Base-by-base conservation (phyloP, 2,329 filamentous ascomycete species). In the Bretziella fagacearum region DNA sequence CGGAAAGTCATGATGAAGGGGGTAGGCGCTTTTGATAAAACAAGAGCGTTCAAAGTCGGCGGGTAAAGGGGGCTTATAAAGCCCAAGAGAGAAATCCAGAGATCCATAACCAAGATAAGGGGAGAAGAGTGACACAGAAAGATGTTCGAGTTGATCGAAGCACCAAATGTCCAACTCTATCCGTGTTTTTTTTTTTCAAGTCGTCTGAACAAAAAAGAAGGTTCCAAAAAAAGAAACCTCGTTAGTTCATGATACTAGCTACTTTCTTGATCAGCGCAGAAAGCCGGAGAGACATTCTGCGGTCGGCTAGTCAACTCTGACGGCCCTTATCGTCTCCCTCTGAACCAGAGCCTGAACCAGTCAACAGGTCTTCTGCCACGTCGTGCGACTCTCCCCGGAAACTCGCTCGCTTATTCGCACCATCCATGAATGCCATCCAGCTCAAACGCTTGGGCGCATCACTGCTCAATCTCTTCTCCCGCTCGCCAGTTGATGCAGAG, bases 211-310 rank as follows among this genome's bases (percentile, higher is more conserved):
- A n/a, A n/a, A n/a, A n/a, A 33, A 6, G 6, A 6, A 33, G 30
- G n/a, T n/a, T n/a, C n/a, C n/a, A n/a, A n/a, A n/a, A 4, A 10
- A 6, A 33, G 30, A 6, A n/a, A 33, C 22, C 3, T 8, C 20
- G n/a, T 46, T 39, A 46, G 44, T 46, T 37, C 20, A 41, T 25
- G 20, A 41, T 15, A n/a, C n/a, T 7, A 10, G 10, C 35, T 20
- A 39, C 17, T 39, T 39, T 10, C 33, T 46, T 46, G 13, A 37
- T 17, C 6, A 46, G 30, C 30, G 20, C 33, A 37, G 32, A 26
- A 36, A 46, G 6, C 10, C 44, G 27, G 18, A 11, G 27, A 7
- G 30, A 25, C 30, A 33, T 23, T n/a, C 33, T 23, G 6, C 22
- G 10, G n/a, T 27, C 44, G 13, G 44, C 22, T 18, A 46, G 22